Conservation (phyloP, 768 basidiomycete genomes). For the Omphalotus guepiniiformis region DNA sequence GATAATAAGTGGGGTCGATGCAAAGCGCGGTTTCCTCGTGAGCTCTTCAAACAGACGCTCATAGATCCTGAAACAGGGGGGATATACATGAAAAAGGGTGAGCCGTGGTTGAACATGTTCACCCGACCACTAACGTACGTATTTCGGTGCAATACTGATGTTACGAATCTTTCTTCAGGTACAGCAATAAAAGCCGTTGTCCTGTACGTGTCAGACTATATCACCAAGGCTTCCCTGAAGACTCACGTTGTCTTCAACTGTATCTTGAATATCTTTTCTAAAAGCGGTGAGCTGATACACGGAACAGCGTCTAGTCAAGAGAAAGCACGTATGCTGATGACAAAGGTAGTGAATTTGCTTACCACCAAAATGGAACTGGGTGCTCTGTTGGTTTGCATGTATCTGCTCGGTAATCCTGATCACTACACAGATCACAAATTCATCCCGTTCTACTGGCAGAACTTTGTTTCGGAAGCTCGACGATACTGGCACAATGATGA, state of each 20-base stretch:
- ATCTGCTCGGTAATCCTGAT: constrained; percentile 10
- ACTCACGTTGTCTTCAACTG: constrained; percentile 6
- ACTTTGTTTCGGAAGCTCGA: constrained; percentile 7
- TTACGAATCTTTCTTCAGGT: constrained; percentile 12
- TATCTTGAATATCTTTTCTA: background rate
- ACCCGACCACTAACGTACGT: background rate
- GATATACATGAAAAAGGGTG: constrained; percentile 1
- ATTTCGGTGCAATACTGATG: constrained; percentile 3
- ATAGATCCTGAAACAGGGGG: background rate
- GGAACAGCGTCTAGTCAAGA: background rate
- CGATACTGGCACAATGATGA: background rate
- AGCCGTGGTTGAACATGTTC: constrained; percentile 5
- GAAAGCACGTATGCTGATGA: constrained; percentile 13
- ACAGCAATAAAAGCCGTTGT: constrained; percentile 12
- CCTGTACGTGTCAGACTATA: constrained; percentile 14
- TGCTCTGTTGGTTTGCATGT: constrained; percentile 11
- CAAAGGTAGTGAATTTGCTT: constrained; percentile 17
- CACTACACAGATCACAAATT: constrained; percentile 19
- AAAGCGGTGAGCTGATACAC: background rate
- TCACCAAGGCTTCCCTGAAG: constrained; percentile 11
- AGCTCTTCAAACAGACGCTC: background rate
- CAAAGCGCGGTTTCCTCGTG: background rate
- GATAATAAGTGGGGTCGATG: background rate
- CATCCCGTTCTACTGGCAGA: constrained; percentile 13
- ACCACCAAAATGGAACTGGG: constrained; percentile 15